phyloP scores from a whole-genome alignment of 2,329 filamentous ascomycete genomes.

The Stagonosporopsis vannaccii region DNA sequence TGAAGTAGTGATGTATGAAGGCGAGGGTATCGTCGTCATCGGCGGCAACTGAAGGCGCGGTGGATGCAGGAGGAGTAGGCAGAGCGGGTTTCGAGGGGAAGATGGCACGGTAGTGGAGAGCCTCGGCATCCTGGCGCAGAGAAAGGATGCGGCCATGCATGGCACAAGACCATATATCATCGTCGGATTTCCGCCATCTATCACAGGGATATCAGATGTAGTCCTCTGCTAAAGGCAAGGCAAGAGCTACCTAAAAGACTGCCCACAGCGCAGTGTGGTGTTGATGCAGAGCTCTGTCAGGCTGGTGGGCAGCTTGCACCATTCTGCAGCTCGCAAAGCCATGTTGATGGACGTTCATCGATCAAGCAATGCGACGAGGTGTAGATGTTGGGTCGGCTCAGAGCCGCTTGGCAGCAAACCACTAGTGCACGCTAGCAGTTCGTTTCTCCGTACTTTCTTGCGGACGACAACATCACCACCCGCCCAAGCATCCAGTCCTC shows the following conservation, averaged over 20 bases:
- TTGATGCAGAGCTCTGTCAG: conserved; percentile 91
- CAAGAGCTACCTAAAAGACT: conserved; percentile 76
- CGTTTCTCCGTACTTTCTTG: conserved; percentile 19
- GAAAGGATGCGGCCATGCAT: conserved; percentile 85
- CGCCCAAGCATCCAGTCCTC: conserved; percentile 11
- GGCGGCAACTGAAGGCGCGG: conserved; percentile 36
- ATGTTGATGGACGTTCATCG: conserved; percentile 31
- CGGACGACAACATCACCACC: conserved; percentile 14
- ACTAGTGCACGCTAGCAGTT: conserved; percentile 12
- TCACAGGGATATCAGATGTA: conserved; percentile 13
- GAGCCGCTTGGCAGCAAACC: not conserved
- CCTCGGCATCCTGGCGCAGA: conserved; percentile 78
- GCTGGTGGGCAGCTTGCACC: conserved; percentile 84
- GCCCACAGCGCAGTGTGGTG: conserved; percentile 91
- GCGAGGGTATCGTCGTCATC: conserved; percentile 74
- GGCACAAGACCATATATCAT: conserved; percentile 88
- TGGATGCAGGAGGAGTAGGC: conserved; percentile 3
- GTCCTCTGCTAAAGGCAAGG: not conserved
- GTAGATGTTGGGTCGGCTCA: not conserved
- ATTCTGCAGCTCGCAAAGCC: conserved; percentile 69
- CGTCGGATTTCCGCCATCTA: conserved; percentile 83
- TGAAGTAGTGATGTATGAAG: conserved; percentile 85
- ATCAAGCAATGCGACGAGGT: not conserved
- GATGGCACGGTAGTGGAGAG: conserved; percentile 81
- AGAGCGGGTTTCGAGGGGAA: conserved; percentile 57